Base-by-base conservation (phyloP, 2,329 filamentous ascomycete genomes). In the Cladophialophora bantiana region DNA sequence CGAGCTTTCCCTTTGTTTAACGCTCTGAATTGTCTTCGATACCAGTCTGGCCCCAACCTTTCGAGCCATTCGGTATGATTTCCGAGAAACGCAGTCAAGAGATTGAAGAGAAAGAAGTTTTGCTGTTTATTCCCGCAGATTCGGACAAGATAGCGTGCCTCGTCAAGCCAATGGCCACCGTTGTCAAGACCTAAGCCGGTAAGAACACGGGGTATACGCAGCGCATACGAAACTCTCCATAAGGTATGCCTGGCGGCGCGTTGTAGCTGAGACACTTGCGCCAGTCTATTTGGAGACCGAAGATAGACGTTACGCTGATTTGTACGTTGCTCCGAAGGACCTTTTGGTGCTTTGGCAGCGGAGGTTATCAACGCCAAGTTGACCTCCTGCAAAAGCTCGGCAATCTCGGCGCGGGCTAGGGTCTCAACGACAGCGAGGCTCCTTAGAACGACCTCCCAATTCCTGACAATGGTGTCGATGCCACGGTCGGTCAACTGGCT, bases 1-100 rank as follows among this genome's bases (percentile, higher is more conserved):
- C 65, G 82, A 80, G 59, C 80, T 78, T 59, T 79, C 78, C 5
- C 80, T 77, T 72, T 82, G 82, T 72, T 86, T 83, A 71, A 84
- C 82, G 68, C 79, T 71, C 85, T 62, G 45, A 68, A 80, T 35
- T 83, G 83, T 62, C 82, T 82, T 50, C 83, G 80, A 72, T 85
- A 83, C 80, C 83, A 83, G 61, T 83, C 83, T 2, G 85, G 85
- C 0, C 83, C 84, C 20, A 87, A 75, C 3, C 80, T 75, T 65
- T 83, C 84, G 10, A 88, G 80, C 86, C 86, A 88, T 70, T 87
- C 84, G 0, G 85, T 87, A 70, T 88, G 85, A 50, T 83, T 86
- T 0, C 85, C 86, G 61, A 88, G 76, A 64, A 88, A 88, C 1
- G 85, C 85, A 1, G 86, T 88, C 35, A 88, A 77, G 12, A 87